Evolutionary conservation across 495 filamentous ascomycete genomes (phyloP), one percentile per base, ranked within the genome.

Genomic region (Penicillium diatomitis): DNA sequence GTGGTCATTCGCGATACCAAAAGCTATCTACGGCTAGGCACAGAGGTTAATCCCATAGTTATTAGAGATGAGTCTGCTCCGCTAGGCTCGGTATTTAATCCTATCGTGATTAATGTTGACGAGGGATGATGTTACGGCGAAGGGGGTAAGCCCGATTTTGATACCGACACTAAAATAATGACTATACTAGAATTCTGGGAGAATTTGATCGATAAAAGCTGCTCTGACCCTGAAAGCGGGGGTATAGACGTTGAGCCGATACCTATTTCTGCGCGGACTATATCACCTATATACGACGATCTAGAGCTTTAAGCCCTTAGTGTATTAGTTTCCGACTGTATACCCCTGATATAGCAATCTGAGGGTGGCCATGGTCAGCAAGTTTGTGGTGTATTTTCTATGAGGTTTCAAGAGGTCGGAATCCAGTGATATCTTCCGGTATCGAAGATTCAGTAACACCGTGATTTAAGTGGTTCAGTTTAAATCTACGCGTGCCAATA

Each of bases 101-200:
- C 44, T 10, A 47, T 37, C 10, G 27, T 47, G 12, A 47, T 47
- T 8, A 3, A 47, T 7, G 34, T 34, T 45, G n/a, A 45, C 27
- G 37, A 48, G 37, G 37, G 37, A 9, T 48, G 8, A 36, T 40
- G 31, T 28, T 10, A 31, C 4, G n/a, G 35, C 35, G 29, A 48
- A 38, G 5, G n/a, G 35, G 46, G 34, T 1, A n/a, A 48, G 6
- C 37, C 29, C 35, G 4, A 11, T n/a, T 48, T 36, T 9, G 36
- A 41, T 33, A 36, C 36, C 29, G 29, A 40, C 10, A 48, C 46
- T 32, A 27, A 48, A 30, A 41, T 33, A 10, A 48, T 48, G 29
- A 32, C 37, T 41, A 48, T 10, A 33, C 46, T 28, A 7, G 46
- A 48, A 39, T 48, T 48, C 30, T 48, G 29, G 46, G 46, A 29